phyloP scores from a whole-genome alignment of 345 rosid genomes.

The Erysimum cheiranthoides region DNA sequence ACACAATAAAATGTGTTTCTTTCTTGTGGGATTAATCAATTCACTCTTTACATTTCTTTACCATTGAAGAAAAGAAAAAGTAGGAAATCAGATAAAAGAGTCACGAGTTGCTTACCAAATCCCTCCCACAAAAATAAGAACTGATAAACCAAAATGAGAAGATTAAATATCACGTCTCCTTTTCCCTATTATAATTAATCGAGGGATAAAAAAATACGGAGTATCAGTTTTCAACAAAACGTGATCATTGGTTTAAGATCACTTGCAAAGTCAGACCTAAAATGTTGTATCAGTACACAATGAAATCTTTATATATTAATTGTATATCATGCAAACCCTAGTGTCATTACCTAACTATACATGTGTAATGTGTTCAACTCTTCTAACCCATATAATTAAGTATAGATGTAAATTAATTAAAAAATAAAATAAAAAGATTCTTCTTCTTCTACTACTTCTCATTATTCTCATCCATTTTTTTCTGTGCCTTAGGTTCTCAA shows the following conservation, averaged over 20 bases:
- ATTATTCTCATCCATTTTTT: constrained; percentile 39
- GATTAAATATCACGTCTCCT: constrained; percentile 43
- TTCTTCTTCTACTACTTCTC: constrained; percentile 26
- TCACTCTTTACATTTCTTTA: constrained; percentile 5
- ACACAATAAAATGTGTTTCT: constrained; percentile 14
- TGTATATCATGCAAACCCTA: constrained; percentile 42
- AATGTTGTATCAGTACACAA: constrained; percentile 11
- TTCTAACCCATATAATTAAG: constrained; percentile 25
- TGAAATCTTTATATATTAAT: constrained; percentile 15
- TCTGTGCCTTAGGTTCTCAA: constrained; percentile 47
- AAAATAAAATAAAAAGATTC: constrained; percentile 15
- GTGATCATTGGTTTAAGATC: constrained; percentile 27
- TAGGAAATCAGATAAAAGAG: constrained; percentile 32
- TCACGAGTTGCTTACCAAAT: constrained; percentile 50
- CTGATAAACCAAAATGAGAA: constrained; percentile 46
- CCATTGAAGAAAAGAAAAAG: constrained; percentile 19
- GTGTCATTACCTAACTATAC: constrained; percentile 39
- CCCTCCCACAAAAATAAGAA: neutral
- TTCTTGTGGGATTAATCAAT: constrained; percentile 44
- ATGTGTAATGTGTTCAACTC: constrained; percentile 38
- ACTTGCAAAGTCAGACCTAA: constrained; percentile 45
- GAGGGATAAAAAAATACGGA: neutral
- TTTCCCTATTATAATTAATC: constrained; percentile 9
- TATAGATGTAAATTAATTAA: constrained; percentile 15
- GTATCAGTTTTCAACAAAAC: constrained; percentile 16